Percentiles rank a stretch among this genome's conserved stretches.
phyloP scores from a whole-genome alignment of 2,329 filamentous ascomycete genomes.

The Stenocarpella maydis region DNA sequence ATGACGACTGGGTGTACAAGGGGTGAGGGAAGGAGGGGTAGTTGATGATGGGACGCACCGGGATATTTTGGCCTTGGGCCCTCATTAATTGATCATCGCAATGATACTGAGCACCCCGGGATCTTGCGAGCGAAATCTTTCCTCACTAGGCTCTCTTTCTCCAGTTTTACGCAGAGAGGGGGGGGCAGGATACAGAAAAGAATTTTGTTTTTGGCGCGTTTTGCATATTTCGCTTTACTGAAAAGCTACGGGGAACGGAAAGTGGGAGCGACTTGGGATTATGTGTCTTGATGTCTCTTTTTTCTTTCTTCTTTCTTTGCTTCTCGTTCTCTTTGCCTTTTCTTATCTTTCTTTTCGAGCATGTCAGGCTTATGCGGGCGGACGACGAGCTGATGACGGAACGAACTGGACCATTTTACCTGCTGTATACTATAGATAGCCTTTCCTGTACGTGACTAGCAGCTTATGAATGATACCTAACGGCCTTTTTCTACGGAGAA shows the following conservation, averaged over 20 bases:
- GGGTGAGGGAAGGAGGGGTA: neutral
- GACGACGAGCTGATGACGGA: slow-evolving; percentile 9
- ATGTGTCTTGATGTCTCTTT: neutral
- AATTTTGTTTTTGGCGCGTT: neutral
- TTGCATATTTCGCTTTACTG: slow-evolving; percentile 12
- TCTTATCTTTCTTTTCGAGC: neutral
- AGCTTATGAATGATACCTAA: slow-evolving; percentile 28
- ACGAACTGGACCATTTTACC: slow-evolving; percentile 25
- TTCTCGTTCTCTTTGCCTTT: too few species aligned
- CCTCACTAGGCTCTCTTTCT: neutral
- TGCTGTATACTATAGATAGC: slow-evolving; percentile 27
- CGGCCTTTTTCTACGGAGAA: slow-evolving; percentile 3
- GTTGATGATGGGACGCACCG: neutral
- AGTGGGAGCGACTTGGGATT: neutral
- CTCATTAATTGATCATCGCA: slow-evolving; percentile 15
- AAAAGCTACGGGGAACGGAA: neutral
- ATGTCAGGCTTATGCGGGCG: neutral
- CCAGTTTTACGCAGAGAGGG: slow-evolving; percentile 7
- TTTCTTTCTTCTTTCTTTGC: neutral
- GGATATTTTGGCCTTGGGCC: neutral
- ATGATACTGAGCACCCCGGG: neutral
- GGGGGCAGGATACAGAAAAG: slow-evolving; percentile 32
- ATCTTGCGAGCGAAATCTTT: neutral
- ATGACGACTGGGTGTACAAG: slow-evolving; percentile 7
- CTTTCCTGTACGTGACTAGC: slow-evolving; percentile 24